A percentile compares a stretch with the other conserved stretches of the same genome.
These are phyloP conservation scores for Sparassis latifolia DNA, from an alignment of 1,284 basidiomycete species.

Conservation along the genomic window DNA sequence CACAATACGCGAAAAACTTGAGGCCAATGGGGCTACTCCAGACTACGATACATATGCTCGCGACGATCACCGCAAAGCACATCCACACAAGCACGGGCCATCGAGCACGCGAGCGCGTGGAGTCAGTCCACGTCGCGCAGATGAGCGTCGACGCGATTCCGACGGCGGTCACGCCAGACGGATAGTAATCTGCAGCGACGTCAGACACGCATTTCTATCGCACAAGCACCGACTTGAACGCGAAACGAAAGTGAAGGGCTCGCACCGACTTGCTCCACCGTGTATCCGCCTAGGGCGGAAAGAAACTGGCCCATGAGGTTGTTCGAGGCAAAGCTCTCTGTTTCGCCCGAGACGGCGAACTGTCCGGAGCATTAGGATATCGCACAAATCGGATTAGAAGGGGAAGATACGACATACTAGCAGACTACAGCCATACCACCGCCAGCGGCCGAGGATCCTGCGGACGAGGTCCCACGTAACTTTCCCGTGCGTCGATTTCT, in stretches of 20 bases:
- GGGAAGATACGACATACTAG: constrained; percentile 32
- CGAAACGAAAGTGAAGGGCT: neutral
- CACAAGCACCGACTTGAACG: neutral
- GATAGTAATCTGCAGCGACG: constrained; percentile 50
- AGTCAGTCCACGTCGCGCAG: constrained; percentile 59
- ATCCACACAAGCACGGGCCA: constrained; percentile 66
- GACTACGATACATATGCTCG: constrained; percentile 52
- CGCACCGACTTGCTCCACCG: constrained; percentile 53
- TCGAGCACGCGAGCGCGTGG: constrained; percentile 36
- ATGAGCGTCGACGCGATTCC: constrained; percentile 56
- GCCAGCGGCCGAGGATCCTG: constrained; percentile 56
- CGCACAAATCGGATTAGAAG: neutral
- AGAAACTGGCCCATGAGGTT: constrained; percentile 76
- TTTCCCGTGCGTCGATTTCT: constrained; percentile 32
- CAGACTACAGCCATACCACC: constrained; percentile 63
- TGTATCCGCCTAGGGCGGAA: constrained; percentile 53
- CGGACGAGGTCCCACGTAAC: constrained; percentile 45
- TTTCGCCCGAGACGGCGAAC: constrained; percentile 63
- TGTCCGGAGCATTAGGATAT: constrained; percentile 13
- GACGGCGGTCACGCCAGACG: constrained; percentile 59
- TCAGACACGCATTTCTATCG: neutral
- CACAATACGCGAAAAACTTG: constrained; percentile 67
- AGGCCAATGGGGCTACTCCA: constrained; percentile 49
- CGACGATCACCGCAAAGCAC: constrained; percentile 44
- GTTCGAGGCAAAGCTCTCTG: constrained; percentile 67